Conservation (phyloP, 176 grass and related monocot genomes). For the Zizania latifolia region DNA sequence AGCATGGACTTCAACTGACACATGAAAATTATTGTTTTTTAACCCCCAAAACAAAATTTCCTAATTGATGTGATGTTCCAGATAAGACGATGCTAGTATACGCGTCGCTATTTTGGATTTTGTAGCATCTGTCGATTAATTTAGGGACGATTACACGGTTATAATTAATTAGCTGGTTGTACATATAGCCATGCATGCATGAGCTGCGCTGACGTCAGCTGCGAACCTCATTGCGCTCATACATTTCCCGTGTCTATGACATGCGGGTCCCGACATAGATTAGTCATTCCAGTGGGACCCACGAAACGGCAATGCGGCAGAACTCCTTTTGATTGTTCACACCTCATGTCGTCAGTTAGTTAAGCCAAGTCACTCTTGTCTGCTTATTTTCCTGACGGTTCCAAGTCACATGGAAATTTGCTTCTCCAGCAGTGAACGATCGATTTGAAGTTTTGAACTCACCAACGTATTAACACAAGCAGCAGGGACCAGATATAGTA, state of each 20-base stretch:
- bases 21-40: neutral
- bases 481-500: too few relatives aligned
- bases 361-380: too few relatives aligned
- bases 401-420: too few relatives aligned
- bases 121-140: neutral
- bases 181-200: neutral
- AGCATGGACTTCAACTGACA: neutral
- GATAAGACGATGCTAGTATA: neutral
- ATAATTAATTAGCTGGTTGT: too few relatives aligned
- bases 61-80: neutral
- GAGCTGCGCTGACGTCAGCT: neutral
- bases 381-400: too few relatives aligned
- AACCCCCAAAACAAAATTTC: too few relatives aligned
- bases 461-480: too few relatives aligned
- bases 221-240: neutral
- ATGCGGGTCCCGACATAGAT: neutral
- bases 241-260: neutral
- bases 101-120: slow-evolving; percentile 17
- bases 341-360: too few relatives aligned
- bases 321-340: neutral
- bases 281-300: neutral
- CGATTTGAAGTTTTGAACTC: too few relatives aligned
- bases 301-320: neutral
- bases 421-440: too few relatives aligned
- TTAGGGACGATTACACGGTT: neutral